Evolutionary conservation across 2,329 filamentous ascomycete genomes (phyloP).

Genomic region (Fusarium miscanthi): DNA sequence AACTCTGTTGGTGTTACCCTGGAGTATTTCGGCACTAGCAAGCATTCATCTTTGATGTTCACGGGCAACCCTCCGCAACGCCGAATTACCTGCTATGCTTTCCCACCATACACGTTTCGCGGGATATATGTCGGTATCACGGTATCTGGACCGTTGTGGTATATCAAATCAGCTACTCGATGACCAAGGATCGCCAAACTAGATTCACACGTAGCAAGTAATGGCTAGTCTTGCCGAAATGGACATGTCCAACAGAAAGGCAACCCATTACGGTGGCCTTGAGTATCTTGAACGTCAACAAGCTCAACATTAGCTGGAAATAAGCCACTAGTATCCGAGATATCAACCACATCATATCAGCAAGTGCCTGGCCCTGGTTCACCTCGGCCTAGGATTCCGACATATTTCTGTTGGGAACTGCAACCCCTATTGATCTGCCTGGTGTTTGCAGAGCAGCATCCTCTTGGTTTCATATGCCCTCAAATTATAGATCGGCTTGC

Average conservation of each 20-base stretch:
- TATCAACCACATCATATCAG: constrained; percentile 11
- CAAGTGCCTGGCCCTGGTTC: constrained; percentile 6
- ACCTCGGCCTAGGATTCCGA: constrained; percentile 18
- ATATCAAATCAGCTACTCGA: neutral
- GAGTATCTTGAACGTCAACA: neutral
- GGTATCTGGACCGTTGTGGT: constrained; percentile 20
- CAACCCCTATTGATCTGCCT: neutral
- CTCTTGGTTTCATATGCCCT: constrained; percentile 1
- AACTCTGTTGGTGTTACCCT: constrained; percentile 24
- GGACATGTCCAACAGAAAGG: neutral
- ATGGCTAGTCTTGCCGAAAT: constrained; percentile 7
- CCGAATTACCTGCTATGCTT: constrained; percentile 7
- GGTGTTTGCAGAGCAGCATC: neutral
- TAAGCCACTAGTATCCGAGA: constrained; percentile 4
- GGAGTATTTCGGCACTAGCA: constrained; percentile 3
- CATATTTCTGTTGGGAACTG: constrained; percentile 19
- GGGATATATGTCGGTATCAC: constrained; percentile 18
- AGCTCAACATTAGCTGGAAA: neutral
- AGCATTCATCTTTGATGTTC: constrained; percentile 5
- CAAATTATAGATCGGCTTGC: constrained; percentile 5
- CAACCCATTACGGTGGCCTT: too few species aligned
- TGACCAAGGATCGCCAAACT: neutral
- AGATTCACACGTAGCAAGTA: neutral
- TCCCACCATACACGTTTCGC: neutral
- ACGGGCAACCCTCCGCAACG: constrained; percentile 28